Evolutionary conservation across 495 filamentous ascomycete genomes (phyloP), one percentile per base, ranked within the genome.

Genomic region (Cercophora newfieldiana): DNA sequence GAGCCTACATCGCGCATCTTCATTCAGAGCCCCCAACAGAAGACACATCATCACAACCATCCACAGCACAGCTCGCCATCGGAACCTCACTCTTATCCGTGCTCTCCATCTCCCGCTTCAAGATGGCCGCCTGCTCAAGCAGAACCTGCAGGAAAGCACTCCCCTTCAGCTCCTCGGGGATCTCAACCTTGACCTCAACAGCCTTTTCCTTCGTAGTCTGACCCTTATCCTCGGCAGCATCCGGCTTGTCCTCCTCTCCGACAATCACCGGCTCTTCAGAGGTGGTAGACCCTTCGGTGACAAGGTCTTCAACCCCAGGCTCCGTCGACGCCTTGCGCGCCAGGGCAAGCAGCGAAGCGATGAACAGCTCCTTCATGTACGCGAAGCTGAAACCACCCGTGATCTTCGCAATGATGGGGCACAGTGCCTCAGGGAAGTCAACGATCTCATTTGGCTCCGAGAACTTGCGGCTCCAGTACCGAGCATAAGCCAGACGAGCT

Each of bases 321-420:
- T 55, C 7, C 51, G 61, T 44, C 24, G 29, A 22, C 25, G 21
- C 47, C 53, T 16, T 31, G n/a, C 65, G 30, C 8, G 63, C 65
- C 1, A 69, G 2, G 0, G 59, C 49, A 25, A 69, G 60, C n/a
- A 72, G 65, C 6, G 82, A 80, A 14, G 82, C 76, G 2, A 87
- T 75, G 56, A 88, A 87, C 0, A 79, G 78, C 66, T 88, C 85
- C 66, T 87, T 81, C 64, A 87, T 61, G 53, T 86, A 86, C 2
- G 85, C 86, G 67, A 86, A 87, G 68, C 78, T 82, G 71, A 88
- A 87, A 18, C 78, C 82, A 1, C 77, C 74, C 0, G 83, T 87
- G 49, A 83, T 75, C 57, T 78, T 75, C 14, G 82, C 85, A 58
- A 88, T 78, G 28, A 78, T 66, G 3, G 65, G 63, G 30, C 74